Evolutionary conservation across 176 grass and related monocot species (phyloP), one percentile per base, ranked within the genome.

Genomic region (Oropetium thomaeum): DNA sequence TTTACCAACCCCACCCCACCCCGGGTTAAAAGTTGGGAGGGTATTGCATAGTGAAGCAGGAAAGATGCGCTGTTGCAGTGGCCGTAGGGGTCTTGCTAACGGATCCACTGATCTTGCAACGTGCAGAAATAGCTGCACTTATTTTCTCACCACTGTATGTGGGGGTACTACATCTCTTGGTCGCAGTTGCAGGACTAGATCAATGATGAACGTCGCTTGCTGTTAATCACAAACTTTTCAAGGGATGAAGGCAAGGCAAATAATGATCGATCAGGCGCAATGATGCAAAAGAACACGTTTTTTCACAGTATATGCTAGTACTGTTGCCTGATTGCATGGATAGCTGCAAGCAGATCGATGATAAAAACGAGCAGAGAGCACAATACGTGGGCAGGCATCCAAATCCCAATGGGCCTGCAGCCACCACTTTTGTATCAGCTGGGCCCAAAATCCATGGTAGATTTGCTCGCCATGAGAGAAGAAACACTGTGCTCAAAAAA

Each of bases 201-300:
- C 63, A 71, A 64, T 70, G 78, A 81, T 76, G 72, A 20, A 71
- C 13, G 0, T 29, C 33, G 58, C 20, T 29, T 58, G 55, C 39
- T 65, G 44, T 41, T 47, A 65, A 75, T 62, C 67, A 86, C 43
- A 81, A 49, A 17, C 61, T 69, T 65, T 30, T 11, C 53, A 57
- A 10, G 3, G 53, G 53, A 55, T 53, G n/a, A n/a, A n/a, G n/a
- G n/a, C 30, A 32, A 31, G 43, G 57, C 25, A 53, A 73, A 86
- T 70, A n/a, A n/a, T n/a, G n/a, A n/a, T n/a, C n/a, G 78, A 81
- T 75, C 25, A 25, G 70, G 28, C 20, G 55, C 65, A 81, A 81
- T 81, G 57, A 81, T 55, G 23, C 42, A 28, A 43, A 10, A 53
- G 16, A 34, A 55, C 9, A n/a, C n/a, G n/a, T 44, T 55, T 48